These are phyloP conservation scores for Candida parachauliodes DNA, from an alignment of 805 yeast genomes.

Conservation along the genomic window DNA sequence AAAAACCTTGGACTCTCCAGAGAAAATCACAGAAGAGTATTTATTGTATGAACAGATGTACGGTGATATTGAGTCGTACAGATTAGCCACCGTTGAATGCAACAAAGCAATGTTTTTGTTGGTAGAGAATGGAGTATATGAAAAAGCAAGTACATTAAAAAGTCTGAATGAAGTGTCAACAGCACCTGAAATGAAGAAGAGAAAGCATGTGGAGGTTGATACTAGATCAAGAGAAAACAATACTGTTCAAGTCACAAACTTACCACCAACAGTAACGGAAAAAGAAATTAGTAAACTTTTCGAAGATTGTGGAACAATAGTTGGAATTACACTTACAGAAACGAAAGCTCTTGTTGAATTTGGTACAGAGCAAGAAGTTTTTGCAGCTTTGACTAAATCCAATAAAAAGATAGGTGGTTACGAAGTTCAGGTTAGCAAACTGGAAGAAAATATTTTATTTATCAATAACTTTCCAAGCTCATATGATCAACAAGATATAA, in stretches of 20 bases:
- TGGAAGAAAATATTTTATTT: constrained; percentile 57
- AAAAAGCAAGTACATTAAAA: neutral
- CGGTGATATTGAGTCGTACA: constrained; percentile 25
- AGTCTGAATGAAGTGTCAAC: constrained; percentile 1
- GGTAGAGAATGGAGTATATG: too few species aligned
- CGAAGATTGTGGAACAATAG: constrained; percentile 57
- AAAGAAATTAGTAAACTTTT: constrained; percentile 42
- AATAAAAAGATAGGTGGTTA: constrained; percentile 43
- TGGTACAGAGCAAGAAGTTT: constrained; percentile 40
- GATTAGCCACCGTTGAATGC: constrained; percentile 20
- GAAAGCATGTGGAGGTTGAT: constrained; percentile 10
- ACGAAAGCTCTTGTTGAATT: constrained; percentile 59
- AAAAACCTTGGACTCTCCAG: constrained; percentile 46
- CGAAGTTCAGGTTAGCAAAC: constrained; percentile 43
- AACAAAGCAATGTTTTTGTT: constrained; percentile 16
- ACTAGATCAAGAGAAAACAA: constrained; percentile 56
- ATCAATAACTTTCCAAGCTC: constrained; percentile 70
- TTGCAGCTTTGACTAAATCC: constrained; percentile 60
- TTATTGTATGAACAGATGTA: constrained; percentile 29
- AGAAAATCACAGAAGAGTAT: constrained; percentile 45
- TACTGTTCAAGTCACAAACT: constrained; percentile 50
- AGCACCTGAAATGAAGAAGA: neutral
- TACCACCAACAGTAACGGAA: constrained; percentile 41
- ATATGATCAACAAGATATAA: constrained; percentile 37
- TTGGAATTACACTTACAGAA: constrained; percentile 26